Base-by-base conservation (phyloP, 345 rosid species). In the Citrus sinensis region DNA sequence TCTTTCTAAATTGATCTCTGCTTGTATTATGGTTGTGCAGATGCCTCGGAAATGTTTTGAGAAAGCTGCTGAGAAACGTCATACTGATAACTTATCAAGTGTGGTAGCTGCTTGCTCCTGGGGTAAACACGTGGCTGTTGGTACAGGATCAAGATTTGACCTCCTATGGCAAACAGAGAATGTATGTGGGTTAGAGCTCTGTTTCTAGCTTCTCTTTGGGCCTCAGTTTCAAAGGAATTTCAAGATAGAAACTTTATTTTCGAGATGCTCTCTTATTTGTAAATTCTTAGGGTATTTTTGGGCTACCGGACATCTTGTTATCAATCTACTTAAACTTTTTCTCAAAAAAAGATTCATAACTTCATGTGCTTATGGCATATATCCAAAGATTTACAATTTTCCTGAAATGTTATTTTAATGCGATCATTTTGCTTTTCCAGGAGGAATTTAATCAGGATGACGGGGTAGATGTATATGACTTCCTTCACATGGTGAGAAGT, bases 101-200 rank as follows among this genome's bases (percentile, higher is more conserved):
- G 81, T 92, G 2, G 99, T 94, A 84, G 98, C 97, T 3, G 90
- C 99, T 71, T 92, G 97, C 83, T 90, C 98, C 6, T 96, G 99
- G 98, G 99, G 99, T 6, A 94, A 94, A 72, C 82, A 79, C 10
- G 98, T 96, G 54, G 91, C 92, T 42, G 98, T 96, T 68, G 99
- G 99, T 66, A 96, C 99, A 55, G 99, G 99, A 35, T 89, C 98
- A 40, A 85, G 84, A 37, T 96, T 96, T 84, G 98, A 96, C 76
- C 39, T 96, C 49, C 86, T 96, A 1, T 94, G 93, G 97, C 88
- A 87, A 80, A 78, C 81, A 70, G 83, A 88, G 72, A 90, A 88
- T 89, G 92, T 87, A 76, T 55, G 55, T 40, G 51, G 51, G 5
- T 10, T 46, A 46, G 51, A 46, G 17, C 51, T 46, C 51, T 46